Base-by-base conservation (phyloP, 2,329 filamentous ascomycete species). In the Phialophora verrucosa region DNA sequence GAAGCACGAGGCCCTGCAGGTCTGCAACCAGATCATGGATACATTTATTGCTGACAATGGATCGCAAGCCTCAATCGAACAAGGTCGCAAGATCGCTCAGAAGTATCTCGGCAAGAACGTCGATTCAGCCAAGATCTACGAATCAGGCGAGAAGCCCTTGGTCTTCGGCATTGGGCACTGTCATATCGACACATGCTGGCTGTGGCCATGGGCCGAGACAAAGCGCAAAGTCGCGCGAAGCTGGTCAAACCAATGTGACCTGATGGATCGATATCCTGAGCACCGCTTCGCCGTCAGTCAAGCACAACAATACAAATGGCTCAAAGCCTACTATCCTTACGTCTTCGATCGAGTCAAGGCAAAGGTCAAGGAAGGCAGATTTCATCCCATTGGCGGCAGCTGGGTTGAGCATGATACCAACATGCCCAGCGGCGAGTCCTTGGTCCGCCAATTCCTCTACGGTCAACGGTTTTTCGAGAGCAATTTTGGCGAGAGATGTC, bases 401-500 rank as follows among this genome's bases (percentile, higher is more conserved):
- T 99, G 95, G 95, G 94, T 99, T 17, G 95, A 99, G 76, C 95
- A 99, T 75, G 95, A 99, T 76, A 99, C 95, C 70, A 99, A 99
- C 76, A 86, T 99, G 85, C 95, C 95, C 0, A 94, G 93, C 74
- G 95, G 95, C 56, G 95, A 99, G 79, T 96, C 94, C 1, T 85
- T 99, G 44, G 90, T 95, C 55, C 88, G 95, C 50, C 95, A 99
- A 76, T 99, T 99, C 76, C 78, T 99, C 57, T 97, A 97, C 73
- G 95, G 95, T 2, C 95, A 99, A 77, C 86, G 95, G 49, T 96
- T 94, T 81, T 99, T 97, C 72, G 91, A 99, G 78, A 91, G 90
- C 77, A 89, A 92, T 72, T 99, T 99, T 76, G 95, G 95, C 51
- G 86, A 91, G 74, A 88, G 95, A 70, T 94, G 90, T 78, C 87